phyloP scores from a whole-genome alignment of 371 early-diverging fungal species.

The Mucor saturninus region DNA sequence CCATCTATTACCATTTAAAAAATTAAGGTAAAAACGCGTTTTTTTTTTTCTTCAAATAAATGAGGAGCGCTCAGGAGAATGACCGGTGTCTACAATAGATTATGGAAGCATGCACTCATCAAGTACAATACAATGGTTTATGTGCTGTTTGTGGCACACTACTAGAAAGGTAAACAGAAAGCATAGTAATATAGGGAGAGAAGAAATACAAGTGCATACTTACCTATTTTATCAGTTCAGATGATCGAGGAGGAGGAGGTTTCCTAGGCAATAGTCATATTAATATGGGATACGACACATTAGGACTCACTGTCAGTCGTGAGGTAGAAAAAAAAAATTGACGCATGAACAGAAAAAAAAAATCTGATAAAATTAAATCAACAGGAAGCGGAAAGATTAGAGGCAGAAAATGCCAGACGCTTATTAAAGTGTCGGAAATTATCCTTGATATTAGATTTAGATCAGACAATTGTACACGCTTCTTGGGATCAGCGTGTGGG shows the following conservation, averaged over 20 bases:
- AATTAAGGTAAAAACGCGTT: not conserved
- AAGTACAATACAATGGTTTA: constrained; percentile 79
- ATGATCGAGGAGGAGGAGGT: constrained; percentile 8
- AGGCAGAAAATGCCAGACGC: constrained; percentile 69
- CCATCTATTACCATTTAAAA: no score
- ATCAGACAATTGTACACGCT: constrained; percentile 99
- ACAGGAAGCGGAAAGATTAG: constrained; percentile 84
- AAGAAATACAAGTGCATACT: not conserved
- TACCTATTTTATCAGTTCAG: not conserved
- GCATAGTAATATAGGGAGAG: not conserved
- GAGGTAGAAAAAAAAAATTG: constrained; percentile 39
- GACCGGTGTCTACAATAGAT: not conserved
- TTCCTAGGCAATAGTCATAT: constrained; percentile 29
- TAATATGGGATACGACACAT: constrained; percentile 80
- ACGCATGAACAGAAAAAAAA: not conserved
- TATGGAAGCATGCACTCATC: constrained; percentile 71
- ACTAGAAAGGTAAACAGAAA: constrained; percentile 47
- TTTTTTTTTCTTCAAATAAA: not conserved
- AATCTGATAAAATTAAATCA: not conserved
- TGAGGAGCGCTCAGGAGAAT: not conserved
- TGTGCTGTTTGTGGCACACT: constrained; percentile 83
- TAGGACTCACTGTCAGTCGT: constrained; percentile 74
- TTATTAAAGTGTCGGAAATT: constrained; percentile 76
- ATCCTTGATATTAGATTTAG: constrained; percentile 97
- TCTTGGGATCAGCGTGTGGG: constrained; percentile 82